phyloP scores from a whole-genome alignment of 2,329 filamentous ascomycete genomes.

The Pseudogymnoascus verrucosus region DNA sequence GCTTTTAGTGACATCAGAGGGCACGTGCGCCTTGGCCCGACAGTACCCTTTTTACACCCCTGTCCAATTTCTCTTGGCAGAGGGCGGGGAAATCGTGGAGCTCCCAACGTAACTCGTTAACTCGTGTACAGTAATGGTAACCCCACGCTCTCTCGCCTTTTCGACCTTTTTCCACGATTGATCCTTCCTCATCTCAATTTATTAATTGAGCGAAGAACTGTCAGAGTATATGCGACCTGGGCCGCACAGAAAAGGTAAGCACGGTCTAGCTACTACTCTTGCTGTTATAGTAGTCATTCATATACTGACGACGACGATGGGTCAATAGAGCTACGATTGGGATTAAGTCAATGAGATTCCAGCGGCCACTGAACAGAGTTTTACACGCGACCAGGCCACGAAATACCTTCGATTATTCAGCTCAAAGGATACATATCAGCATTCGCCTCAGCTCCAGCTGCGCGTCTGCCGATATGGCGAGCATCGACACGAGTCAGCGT shows the following conservation, averaged over 20 bases:
- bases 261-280: neutral
- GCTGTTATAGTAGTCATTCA: neutral
- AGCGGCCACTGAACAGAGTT: slow-evolving; percentile 18
- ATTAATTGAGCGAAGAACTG: neutral
- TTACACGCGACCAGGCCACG: slow-evolving; percentile 8
- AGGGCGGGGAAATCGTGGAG: neutral
- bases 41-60: neutral
- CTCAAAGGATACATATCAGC: slow-evolving; percentile 10
- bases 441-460: slow-evolving; percentile 10
- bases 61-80: neutral
- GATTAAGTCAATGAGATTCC: slow-evolving; percentile 21
- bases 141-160: neutral
- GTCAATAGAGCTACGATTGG: slow-evolving; percentile 1
- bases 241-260: neutral
- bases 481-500: slow-evolving; percentile 69
- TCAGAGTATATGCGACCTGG: neutral
- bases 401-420: neutral
- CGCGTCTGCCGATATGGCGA: slow-evolving; percentile 52
- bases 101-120: neutral
- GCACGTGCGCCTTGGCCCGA: slow-evolving; percentile 4
- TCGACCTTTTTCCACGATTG: neutral
- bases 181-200: neutral
- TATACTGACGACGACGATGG: neutral
- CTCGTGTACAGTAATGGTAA: slow-evolving; percentile 5
- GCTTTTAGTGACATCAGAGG: neutral